Evolutionary conservation across 805 yeast genomes (phyloP), one percentile per base, ranked within the genome.

Genomic region (Candida nemodendra): DNA sequence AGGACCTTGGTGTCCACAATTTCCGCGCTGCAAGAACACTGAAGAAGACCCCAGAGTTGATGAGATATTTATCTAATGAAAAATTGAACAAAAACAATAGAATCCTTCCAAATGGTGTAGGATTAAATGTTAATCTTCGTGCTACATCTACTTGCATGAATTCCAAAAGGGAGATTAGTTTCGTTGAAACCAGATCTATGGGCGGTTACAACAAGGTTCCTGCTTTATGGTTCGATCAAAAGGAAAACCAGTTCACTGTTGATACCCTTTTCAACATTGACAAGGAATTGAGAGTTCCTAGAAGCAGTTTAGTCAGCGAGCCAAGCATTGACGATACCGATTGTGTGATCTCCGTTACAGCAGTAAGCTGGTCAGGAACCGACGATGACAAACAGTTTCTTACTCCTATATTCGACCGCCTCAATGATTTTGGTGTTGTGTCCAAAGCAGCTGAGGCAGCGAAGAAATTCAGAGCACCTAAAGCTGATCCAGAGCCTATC

Each of bases 21-120:
- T 50, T 42, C 41, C 52, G 41, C 19, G 32, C 53, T 9, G 42
- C 57, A 3, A 39, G 51, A 26, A 32, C 53, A 4, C 17, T 33
- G 15, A 24, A 28, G 14, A 31, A 30, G 16, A 23, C 38, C n/a
- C 27, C 36, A 1, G 27, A 38, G 4, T 32, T 45, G 17, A 28
- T 26, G 9, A 26, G 21, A 11, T 45, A 46, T 32, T 21, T 30
- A 12, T 18, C 18, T 3, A 40, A 27, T n/a, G 57, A 50, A 34
- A 15, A 29, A 12, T n/a, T 29, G 8, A 44, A 44, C 32, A 19
- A 27, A 5, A 37, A 39, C n/a, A 11, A 28, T n/a, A 59, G 68
- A 48, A 50, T 65, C 22, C 58, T 74, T 41, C 79, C 79, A 31
- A 44, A 61, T 32, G 71, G 72, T 30, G 66, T 65, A 35, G 78